Base-by-base conservation (phyloP, 805 yeast genomes). In the Candida anglica region DNA sequence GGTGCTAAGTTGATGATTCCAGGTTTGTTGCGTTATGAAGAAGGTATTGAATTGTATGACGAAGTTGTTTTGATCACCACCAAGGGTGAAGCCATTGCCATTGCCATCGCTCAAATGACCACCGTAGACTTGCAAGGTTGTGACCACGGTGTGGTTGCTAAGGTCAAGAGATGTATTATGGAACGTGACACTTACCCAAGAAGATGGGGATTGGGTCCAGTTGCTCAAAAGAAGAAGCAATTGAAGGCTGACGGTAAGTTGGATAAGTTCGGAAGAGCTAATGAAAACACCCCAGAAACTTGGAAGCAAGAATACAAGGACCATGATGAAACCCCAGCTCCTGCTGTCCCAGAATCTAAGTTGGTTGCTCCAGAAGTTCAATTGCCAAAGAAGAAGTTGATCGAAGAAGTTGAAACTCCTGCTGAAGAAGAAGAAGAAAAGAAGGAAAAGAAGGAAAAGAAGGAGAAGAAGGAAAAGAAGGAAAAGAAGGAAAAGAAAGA, bases 1-100 rank as follows among this genome's bases (percentile, higher is more conserved):
- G 98, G 98, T 65, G 98, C 98, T 47, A 91, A 93, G 69, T 77
- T 91, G 53, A 91, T 93, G 98, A 88, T 93, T 58, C 98, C 98
- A 43, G 98, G 98, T 72, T 71, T 91, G 56, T 75, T 93, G 58
- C 85, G 98, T 70, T 91, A 93, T 63, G 98, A 91, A 71, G 94
- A 87, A 54, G 97, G 96, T 45, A 91, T 91, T 52, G 98, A 91
- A 69, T 75, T 91, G 52, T 87, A 91, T 58, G 98, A 91, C 59
- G 98, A 91, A 73, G 97, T 91, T 55, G 98, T 91, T 32, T 77
- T 91, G 53, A 93, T 91, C 73, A 93, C 98, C 50, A 91, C 98
- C 44, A 91, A 91, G 77, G 98, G 98, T 76, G 98, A 91, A 73
- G 98, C 97, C 39, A 88, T 91, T 64, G 98, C 98, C 39, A 81